These are phyloP conservation scores for Trypanosoma platydactyli DNA, from an alignment of 208 protist genomes.

Conservation along the genomic window DNA sequence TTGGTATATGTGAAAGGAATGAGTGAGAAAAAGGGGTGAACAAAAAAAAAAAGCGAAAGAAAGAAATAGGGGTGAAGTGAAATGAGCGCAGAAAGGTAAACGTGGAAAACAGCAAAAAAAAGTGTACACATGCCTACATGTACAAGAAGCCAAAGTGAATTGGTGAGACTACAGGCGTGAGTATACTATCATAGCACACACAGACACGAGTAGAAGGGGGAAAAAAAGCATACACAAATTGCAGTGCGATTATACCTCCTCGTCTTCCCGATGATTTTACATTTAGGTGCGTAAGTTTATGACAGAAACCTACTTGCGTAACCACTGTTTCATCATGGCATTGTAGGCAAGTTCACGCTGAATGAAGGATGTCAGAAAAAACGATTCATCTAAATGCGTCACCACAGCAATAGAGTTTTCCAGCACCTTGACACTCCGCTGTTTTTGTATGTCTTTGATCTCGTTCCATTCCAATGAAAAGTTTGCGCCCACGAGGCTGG, in stretches of 20 bases:
- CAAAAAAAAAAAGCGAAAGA: conserved; percentile 8
- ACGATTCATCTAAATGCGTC: conserved; percentile 66
- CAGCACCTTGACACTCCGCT: conserved; percentile 59
- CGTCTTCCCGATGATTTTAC: too few relatives aligned
- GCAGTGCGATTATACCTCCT: too few relatives aligned
- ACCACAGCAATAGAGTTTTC: conserved; percentile 68
- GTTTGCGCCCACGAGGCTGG: conserved; percentile 33
- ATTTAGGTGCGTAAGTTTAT: too few relatives aligned
- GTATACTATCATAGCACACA: too few relatives aligned
- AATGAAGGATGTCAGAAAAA: conserved; percentile 62
- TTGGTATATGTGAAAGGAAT: neutral
- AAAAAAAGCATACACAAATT: too few relatives aligned
- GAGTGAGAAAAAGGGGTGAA: conserved; percentile 9
- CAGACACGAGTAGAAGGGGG: conserved; percentile 5
- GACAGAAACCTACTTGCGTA: conserved; percentile 68
- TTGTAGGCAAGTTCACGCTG: conserved; percentile 72
- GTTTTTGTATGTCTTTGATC: conserved; percentile 78
- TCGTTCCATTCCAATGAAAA: conserved; percentile 82
- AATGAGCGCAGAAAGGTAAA: conserved; percentile 5
- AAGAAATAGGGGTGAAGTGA: neutral
- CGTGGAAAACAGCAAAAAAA: neutral
- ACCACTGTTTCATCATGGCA: conserved; percentile 77
- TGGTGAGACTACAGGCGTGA: too few relatives aligned
- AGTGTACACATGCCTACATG: neutral
- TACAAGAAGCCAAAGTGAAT: neutral